These are phyloP conservation scores for Penicillium rolfsii DNA, from an alignment of 2,329 filamentous ascomycete species.

Conservation along the genomic window DNA sequence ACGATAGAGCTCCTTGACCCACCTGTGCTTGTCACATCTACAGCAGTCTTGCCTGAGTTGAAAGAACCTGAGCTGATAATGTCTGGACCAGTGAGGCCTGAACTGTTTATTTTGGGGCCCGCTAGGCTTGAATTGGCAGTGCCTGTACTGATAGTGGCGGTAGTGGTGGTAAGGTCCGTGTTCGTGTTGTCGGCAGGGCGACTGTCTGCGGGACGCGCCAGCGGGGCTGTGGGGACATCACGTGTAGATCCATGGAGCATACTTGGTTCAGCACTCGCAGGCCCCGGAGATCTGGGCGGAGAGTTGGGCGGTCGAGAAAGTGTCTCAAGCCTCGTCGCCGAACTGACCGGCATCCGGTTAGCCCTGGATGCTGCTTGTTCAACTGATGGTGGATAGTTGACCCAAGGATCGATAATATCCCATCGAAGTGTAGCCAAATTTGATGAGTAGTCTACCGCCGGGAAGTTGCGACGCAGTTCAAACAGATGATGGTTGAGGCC, in stretches of 20 bases:
- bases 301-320: background rate
- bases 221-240: slow-evolving; percentile 8
- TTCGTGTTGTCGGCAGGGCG: background rate
- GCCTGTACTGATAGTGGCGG: background rate
- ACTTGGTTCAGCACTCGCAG: background rate
- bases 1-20: background rate
- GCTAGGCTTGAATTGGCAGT: background rate
- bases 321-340: background rate
- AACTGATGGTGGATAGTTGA: background rate
- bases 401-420: slow-evolving; percentile 58
- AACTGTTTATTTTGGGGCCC: background rate
- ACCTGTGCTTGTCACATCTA: background rate
- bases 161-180: background rate
- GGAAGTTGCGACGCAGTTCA: slow-evolving; percentile 48
- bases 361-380: background rate
- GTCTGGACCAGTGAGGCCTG: background rate
- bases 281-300: background rate
- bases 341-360: background rate
- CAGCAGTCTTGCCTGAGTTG: background rate
- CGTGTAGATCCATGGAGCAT: slow-evolving; percentile 2
- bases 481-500: slow-evolving; percentile 64
- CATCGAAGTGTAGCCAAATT: slow-evolving; percentile 64
- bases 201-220: slow-evolving; percentile 5
- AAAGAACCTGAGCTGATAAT: background rate
- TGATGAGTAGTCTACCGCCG: slow-evolving; percentile 48